phyloP scores from a whole-genome alignment of 164 flowering plant species.

The Nymphaea thermarum region DNA sequence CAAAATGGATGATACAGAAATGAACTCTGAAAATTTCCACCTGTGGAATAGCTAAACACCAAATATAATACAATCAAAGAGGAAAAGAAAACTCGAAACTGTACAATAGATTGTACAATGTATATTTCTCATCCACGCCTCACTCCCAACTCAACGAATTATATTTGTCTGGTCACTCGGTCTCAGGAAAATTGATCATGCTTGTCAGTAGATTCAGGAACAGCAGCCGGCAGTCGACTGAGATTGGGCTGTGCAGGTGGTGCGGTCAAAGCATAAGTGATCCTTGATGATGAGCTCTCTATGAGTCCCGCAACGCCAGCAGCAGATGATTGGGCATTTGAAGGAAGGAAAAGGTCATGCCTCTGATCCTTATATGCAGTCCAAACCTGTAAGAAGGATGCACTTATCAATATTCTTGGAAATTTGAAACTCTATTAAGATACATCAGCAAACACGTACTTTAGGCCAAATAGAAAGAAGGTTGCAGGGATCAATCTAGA shows the following conservation, averaged over 20 bases:
- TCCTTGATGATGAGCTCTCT: constrained; percentile 72
- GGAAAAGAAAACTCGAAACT: constrained; percentile 6
- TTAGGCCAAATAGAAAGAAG: too few relatives aligned
- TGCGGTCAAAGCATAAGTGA: constrained; percentile 71
- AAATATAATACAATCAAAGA: neutral
- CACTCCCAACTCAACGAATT: neutral
- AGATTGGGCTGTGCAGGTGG: constrained; percentile 46
- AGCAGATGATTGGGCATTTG: constrained; percentile 92
- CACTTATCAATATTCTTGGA: neutral
- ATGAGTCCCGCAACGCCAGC: constrained; percentile 98
- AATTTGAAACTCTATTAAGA: neutral
- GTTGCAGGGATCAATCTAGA: too few relatives aligned
- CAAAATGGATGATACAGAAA: constrained; percentile 3
- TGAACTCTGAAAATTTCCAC: neutral
- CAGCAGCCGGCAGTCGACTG: constrained; percentile 22
- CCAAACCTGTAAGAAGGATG: constrained; percentile 59
- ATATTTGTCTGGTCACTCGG: neutral
- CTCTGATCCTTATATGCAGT: constrained; percentile 95
- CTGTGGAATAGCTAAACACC: neutral
- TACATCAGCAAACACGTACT: neutral
- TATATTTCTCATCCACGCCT: neutral
- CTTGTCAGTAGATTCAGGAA: constrained; percentile 28
- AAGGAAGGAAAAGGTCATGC: constrained; percentile 97
- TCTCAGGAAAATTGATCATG: constrained; percentile 13
- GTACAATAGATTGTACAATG: constrained; percentile 30